Conservation (phyloP, 345 rosid genomes). For the Gossypium anomalum region DNA sequence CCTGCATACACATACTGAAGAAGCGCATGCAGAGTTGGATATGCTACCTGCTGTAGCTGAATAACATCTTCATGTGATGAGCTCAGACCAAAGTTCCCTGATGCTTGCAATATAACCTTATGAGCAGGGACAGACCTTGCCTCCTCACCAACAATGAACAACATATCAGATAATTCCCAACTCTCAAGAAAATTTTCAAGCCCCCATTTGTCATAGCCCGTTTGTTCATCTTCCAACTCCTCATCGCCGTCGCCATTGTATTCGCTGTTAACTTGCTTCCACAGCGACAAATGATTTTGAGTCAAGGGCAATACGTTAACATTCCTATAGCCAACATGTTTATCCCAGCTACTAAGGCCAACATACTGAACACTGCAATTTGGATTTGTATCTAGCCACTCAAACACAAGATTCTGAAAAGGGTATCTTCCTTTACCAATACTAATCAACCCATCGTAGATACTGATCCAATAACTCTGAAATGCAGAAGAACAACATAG, state of each 20-base stretch:
- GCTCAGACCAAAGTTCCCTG: conserved; percentile 59
- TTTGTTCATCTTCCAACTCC: conserved; percentile 39
- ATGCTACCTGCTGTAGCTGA: conserved; percentile 43
- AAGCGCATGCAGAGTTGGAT: conserved; percentile 67
- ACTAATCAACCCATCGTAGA: conserved; percentile 86
- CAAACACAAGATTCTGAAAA: conserved; percentile 83
- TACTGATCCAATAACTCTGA: conserved; percentile 91
- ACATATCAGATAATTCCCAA: conserved; percentile 67
- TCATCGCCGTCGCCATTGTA: conserved; percentile 48
- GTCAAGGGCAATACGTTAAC: conserved; percentile 84
- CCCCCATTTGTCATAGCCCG: conserved; percentile 67
- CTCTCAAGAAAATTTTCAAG: conserved; percentile 78
- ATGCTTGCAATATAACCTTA: conserved; percentile 76
- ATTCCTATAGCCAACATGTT: conserved; percentile 93
- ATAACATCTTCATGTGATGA: conserved; percentile 43
- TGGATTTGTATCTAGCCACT: conserved; percentile 86
- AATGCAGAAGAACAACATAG: conserved; percentile 79
- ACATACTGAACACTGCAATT: conserved; percentile 77
- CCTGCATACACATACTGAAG: conserved; percentile 79
- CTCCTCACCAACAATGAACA: conserved; percentile 65
- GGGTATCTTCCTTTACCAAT: conserved; percentile 93
- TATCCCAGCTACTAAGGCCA: conserved; percentile 95
- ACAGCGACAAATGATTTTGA: conserved; percentile 61
- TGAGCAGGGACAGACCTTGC: conserved; percentile 77
- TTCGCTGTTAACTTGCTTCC: conserved; percentile 81